These are phyloP conservation scores for Brassica rapa DNA, from an alignment of 345 rosid genomes.

Conservation along the genomic window DNA sequence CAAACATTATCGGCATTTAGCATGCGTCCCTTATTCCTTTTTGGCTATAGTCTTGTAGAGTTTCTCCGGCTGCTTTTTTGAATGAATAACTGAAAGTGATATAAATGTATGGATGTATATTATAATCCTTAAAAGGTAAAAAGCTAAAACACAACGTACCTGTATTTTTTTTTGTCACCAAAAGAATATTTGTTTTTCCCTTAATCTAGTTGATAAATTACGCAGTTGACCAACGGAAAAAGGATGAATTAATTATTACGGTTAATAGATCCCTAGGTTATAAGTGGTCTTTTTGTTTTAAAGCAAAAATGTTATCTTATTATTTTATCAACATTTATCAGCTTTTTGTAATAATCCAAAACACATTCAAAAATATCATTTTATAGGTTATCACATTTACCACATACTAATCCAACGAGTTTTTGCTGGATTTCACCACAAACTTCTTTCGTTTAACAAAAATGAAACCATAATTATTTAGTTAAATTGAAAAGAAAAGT, in stretches of 20 bases:
- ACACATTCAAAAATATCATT: neutral
- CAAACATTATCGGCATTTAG: slow-evolving; percentile 42
- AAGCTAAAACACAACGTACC: neutral
- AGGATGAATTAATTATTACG: neutral
- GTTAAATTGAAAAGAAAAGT: neutral
- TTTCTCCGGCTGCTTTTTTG: slow-evolving; percentile 30
- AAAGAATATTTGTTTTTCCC: neutral
- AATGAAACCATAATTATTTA: neutral
- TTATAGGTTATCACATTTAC: neutral
- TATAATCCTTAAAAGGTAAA: neutral
- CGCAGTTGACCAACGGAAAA: neutral
- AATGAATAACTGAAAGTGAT: slow-evolving; percentile 29
- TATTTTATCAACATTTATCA: neutral
- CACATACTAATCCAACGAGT: neutral
- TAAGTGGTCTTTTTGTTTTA: no score
- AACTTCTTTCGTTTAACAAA: neutral
- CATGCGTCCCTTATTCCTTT: slow-evolving; percentile 14
- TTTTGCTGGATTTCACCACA: neutral
- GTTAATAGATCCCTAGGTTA: no score
- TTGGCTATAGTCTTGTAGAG: slow-evolving; percentile 2
- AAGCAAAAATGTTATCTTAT: neutral
- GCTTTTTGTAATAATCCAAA: neutral
- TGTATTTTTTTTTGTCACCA: neutral
- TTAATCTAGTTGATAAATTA: neutral
- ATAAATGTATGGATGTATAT: slow-evolving; percentile 16